A percentile compares a stretch with the other conserved stretches of the same genome.
Conservation (phyloP, 2,329 filamentous ascomycete species). For the Cyphellophora europaea region DNA sequence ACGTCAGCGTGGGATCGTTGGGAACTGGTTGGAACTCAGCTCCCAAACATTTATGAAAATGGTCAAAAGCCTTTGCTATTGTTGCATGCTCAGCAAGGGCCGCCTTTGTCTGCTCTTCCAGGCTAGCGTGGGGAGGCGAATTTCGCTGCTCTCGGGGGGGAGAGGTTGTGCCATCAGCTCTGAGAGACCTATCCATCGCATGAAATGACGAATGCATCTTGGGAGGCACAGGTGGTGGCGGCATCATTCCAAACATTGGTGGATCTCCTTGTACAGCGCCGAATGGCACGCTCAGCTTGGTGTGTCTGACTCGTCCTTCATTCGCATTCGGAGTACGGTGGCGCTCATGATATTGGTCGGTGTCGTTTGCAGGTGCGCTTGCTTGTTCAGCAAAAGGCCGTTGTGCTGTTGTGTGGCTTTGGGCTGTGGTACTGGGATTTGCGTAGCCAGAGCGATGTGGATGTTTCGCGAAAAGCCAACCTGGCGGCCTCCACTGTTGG, state of each 20-base stretch:
- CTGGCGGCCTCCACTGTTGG: slow-evolving; percentile 26
- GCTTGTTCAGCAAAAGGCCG: not conserved
- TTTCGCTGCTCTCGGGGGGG: slow-evolving; percentile 13
- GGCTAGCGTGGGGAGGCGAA: slow-evolving; percentile 30
- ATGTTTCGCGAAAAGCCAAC: slow-evolving; percentile 7
- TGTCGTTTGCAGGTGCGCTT: not conserved
- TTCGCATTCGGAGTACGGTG: slow-evolving; percentile 11
- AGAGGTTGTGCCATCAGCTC: slow-evolving; percentile 28
- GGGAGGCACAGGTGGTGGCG: slow-evolving; percentile 27
- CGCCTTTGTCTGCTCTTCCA: slow-evolving; percentile 56
- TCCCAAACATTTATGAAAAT: slow-evolving; percentile 51
- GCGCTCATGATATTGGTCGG: not conserved
- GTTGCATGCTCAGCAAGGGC: slow-evolving; percentile 68
- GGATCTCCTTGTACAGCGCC: slow-evolving; percentile 22
- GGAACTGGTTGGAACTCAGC: slow-evolving; percentile 67
- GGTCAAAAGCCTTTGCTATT: slow-evolving; percentile 31
- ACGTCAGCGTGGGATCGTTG: slow-evolving; percentile 50
- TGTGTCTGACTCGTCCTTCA: slow-evolving; percentile 13
- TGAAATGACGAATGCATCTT: slow-evolving; percentile 44
- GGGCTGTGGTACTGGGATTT: slow-evolving; percentile 9
- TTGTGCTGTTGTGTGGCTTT: not conserved
- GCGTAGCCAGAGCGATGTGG: no score
- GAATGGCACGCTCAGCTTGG: no score
- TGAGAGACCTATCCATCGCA: slow-evolving; percentile 34
- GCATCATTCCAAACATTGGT: slow-evolving; percentile 42